Evolutionary conservation across 2,329 filamentous ascomycete species (phyloP), one percentile per base, ranked within the genome.

Genomic region (Chrysoporthe puriensis): DNA sequence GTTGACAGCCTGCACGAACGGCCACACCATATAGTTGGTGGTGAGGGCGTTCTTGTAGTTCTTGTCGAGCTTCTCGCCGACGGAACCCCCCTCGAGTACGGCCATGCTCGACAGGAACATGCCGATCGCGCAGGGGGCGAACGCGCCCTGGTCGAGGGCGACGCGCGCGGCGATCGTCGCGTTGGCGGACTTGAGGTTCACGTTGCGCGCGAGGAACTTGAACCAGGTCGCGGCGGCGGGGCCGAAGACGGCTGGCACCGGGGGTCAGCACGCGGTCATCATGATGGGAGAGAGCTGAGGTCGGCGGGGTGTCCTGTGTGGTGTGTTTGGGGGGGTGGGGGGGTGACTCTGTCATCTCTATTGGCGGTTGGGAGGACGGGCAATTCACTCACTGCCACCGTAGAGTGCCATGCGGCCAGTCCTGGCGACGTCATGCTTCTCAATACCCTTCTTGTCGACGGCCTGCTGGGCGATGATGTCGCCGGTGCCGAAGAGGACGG

Each of bases 1-100:
- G 83, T 97, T 97, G 75, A 90, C 84, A 64, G 90, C 83, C 82
- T 97, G 94, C 66, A 96, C 93, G 71, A 84, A 83, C 3, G 94
- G 94, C 94, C 94, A 97, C 66, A 97, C 79, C 82, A 93, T 86
- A 85, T 93, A 93, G 82, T 97, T 97, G 77, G 92, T 90, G 77
- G 86, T 86, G 75, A 97, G 86, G 43, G 92, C 91, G 14, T 86
- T 84, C 72, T 80, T 79, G 81, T 94, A 97, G 69, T 86, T 91
- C 74, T 85, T 88, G 69, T 87, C 80, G 66, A 96, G 83, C 81
- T 95, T 94, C 75, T 94, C 87, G 73, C 82, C 68, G 40, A 83
- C 79, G 66, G 78, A 80, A 43, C 76, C 75, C 36, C 93, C 92
- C 79, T 96, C 93, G 79, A 96, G 84, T 69, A 91, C 85, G 18